These are phyloP conservation scores for Grosmannia serpens DNA, from an alignment of 2,329 filamentous ascomycete species.

Conservation along the genomic window DNA sequence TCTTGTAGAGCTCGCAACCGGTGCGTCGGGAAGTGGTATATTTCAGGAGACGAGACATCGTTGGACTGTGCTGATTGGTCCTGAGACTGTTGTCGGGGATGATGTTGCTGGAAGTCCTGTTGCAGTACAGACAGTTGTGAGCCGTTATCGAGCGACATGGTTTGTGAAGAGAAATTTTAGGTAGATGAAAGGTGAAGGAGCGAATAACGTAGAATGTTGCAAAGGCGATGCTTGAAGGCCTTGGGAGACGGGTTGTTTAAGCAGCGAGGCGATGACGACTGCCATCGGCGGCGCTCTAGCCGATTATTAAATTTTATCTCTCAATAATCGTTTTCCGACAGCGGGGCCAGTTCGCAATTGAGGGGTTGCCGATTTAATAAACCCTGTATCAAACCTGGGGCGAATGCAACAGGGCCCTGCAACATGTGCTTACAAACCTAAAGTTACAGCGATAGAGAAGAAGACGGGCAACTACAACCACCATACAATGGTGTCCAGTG, in stretches of 20 bases:
- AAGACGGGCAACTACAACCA: no score
- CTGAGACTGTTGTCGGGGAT: background rate
- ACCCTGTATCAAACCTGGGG: background rate
- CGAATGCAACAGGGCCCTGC: background rate
- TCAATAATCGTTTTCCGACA: background rate
- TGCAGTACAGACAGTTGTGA: background rate
- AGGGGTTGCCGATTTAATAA: background rate
- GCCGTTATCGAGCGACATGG: background rate
- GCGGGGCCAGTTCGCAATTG: background rate
- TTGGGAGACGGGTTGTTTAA: background rate
- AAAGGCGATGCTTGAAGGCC: background rate
- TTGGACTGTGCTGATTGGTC: background rate
- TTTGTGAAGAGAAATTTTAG: background rate
- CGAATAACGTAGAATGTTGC: background rate
- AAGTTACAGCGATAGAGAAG: background rate
- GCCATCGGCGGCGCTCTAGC: background rate
- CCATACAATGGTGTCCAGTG: no score
- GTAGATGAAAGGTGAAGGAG: background rate
- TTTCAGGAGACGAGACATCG: background rate
- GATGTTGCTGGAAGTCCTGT: background rate
- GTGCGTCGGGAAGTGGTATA: slow-evolving; percentile 11
- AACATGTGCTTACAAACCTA: background rate
- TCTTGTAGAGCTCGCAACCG: slow-evolving; percentile 9
- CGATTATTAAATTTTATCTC: background rate
- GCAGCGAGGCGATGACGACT: slow-evolving; percentile 1